Evolutionary conservation across 2,329 filamentous ascomycete species (phyloP), one percentile per base, ranked within the genome.

Genomic region (Sporothrix schenckii): DNA sequence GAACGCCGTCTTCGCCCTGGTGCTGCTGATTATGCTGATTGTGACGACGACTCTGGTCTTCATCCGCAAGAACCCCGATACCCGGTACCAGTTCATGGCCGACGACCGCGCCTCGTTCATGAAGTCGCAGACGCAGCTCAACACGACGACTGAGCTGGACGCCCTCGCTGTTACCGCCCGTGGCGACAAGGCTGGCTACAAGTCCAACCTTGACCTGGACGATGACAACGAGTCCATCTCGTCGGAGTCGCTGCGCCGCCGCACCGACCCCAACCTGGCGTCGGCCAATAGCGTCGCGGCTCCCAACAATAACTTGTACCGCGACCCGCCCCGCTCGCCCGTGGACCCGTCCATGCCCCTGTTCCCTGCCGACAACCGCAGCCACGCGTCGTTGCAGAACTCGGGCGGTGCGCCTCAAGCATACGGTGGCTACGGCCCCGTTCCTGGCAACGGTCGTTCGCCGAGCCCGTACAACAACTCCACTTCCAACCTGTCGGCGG

Each of bases 31-130:
- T 75, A 88, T 95, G 80, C 90, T 95, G 53, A 85, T 95, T 71
- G 86, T 94, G 75, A 80, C 92, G 16, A 83, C 82, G 4, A 74
- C 77, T 16, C 72, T 93, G 75, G 91, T 92, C 66, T 86, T 95
- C 74, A 86, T 91, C 77, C 91, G 91, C 72, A 94, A 94, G 85
- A 93, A 95, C 80, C 92, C 92, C 19, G 92, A 96, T 77, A 91
- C 88, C 27, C 89, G 92, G 70, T 96, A 96, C 81, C 92, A 94
- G 79, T 92, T 91, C 73, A 94, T 96, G 92, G 89, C 91, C 71
- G 92, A 96, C 77, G 92, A 96, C 80, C 90, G 92, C 76, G 91
- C 91, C 69, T 94, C 92, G 14, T 96, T 96, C 83, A 94, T 95
- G 87, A 95, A 95, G 83, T 94, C 92, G 34, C 90, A 93, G 77